Evolutionary conservation across 345 rosid genomes (phyloP).

Genomic region (Noccaea caerulescens): DNA sequence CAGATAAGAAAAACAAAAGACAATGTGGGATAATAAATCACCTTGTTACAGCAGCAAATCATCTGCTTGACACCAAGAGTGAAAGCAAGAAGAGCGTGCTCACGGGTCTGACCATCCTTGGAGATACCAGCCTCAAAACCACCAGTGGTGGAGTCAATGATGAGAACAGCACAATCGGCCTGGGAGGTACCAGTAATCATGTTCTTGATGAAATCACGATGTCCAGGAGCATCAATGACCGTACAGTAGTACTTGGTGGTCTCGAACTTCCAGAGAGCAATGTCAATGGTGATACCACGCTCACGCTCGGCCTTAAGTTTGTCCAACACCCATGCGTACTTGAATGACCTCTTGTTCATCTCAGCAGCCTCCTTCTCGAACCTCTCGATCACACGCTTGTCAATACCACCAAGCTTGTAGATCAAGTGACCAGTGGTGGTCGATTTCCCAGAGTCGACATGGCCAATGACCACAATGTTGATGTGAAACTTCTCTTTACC

Average conservation of each 20-base stretch:
- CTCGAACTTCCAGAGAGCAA: conserved; percentile 23
- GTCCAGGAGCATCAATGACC: conserved; percentile 12
- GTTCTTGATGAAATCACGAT: conserved; percentile 30
- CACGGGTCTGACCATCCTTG: conserved; percentile 28
- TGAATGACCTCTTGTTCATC: conserved; percentile 23
- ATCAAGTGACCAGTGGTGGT: conserved; percentile 60
- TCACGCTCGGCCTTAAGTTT: conserved; percentile 23
- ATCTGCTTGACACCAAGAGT: conserved; percentile 23
- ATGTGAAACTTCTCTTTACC: conserved; percentile 85
- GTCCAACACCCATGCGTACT: conserved; percentile 26
- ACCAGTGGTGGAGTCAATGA: conserved; percentile 23
- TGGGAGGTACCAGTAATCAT: conserved; percentile 29
- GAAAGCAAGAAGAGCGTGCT: conserved; percentile 27
- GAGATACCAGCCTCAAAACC: conserved; percentile 31
- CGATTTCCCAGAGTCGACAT: conserved; percentile 85
- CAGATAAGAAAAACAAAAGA: background rate
- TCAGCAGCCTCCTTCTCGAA: conserved; percentile 23
- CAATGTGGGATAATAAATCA: background rate
- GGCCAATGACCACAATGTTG: conserved; percentile 87
- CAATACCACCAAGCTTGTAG: conserved; percentile 22
- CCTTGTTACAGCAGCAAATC: conserved; percentile 27
- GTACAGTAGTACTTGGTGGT: conserved; percentile 25
- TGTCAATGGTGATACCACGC: conserved; percentile 21
- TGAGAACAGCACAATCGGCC: conserved; percentile 20
- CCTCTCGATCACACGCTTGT: conserved; percentile 21